A percentile compares a stretch with the other conserved stretches of the same genome.
Evolutionary conservation across 2,329 filamentous ascomycete genomes (phyloP).

Genomic region (Beauveria bassiana): DNA sequence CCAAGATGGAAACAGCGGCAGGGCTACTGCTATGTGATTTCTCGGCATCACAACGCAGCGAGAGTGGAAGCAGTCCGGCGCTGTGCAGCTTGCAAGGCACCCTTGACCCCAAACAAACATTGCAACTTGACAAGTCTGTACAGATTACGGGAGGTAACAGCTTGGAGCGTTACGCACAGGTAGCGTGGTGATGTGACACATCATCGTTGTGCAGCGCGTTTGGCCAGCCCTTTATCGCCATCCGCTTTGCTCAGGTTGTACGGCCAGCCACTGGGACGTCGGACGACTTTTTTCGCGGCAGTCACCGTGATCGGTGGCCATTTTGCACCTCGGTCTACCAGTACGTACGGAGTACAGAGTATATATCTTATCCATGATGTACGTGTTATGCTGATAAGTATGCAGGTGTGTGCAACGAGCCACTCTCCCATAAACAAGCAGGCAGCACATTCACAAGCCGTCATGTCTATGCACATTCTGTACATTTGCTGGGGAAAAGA

Average conservation of each 20-base stretch:
- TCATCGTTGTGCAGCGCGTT: not conserved
- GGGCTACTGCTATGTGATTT: not conserved
- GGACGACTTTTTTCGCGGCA: not conserved
- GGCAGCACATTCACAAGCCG: no score
- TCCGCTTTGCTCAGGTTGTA: not conserved
- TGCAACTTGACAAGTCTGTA: not conserved
- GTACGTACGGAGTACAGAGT: not conserved
- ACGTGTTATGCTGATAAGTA: not conserved
- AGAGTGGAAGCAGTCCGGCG: not conserved
- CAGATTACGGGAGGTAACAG: no score
- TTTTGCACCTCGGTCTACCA: not conserved
- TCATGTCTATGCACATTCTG: not conserved
- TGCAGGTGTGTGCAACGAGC: not conserved
- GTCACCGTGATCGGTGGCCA: not conserved
- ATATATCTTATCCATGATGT: not conserved
- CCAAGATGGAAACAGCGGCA: not conserved
- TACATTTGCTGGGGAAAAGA: not conserved
- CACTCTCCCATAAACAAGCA: not conserved
- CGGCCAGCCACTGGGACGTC: not conserved
- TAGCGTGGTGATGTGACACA: slow-evolving; percentile 8
- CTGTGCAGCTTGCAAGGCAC: not conserved
- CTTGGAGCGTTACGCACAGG: not conserved
- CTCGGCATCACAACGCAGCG: not conserved
- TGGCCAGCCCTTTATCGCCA: not conserved
- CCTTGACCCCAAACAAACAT: not conserved